A percentile compares a stretch with the other conserved stretches of the same genome.
These are phyloP conservation scores for Botrytis fabae DNA, from an alignment of 2,329 filamentous ascomycete species.

Conservation along the genomic window DNA sequence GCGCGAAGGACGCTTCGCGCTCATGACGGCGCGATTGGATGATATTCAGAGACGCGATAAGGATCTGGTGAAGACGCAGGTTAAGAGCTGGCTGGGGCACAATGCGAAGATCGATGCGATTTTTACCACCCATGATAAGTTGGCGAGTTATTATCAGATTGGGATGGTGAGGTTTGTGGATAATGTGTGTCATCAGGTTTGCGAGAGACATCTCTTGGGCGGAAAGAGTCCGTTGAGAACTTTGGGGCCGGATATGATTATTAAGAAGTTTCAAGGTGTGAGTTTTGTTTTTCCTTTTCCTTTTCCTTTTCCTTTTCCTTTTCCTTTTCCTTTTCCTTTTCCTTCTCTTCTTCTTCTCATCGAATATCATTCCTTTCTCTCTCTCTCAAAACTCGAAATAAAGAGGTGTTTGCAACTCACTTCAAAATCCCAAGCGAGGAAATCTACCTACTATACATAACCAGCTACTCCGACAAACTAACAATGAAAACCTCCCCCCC, in stretches of 20 bases:
- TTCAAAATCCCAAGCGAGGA: not conserved
- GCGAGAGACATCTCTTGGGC: conserved; percentile 31
- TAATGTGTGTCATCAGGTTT: conserved; percentile 31
- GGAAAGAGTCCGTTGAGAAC: conserved; percentile 25
- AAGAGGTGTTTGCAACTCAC: not conserved
- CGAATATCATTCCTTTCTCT: no score
- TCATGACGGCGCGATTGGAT: not conserved
- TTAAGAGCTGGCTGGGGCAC: not conserved
- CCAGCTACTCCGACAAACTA: not conserved
- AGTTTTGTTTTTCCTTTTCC: no score
- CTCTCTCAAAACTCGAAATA: not conserved
- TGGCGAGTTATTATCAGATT: conserved; percentile 28
- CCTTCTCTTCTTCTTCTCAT: not conserved
- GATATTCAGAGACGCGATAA: not conserved
- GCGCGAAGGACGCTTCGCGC: not conserved
- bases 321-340: no score
- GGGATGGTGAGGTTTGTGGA: conserved; percentile 30
- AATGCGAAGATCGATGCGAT: conserved; percentile 18
- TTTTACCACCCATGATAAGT: conserved; percentile 24
- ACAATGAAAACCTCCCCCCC: not conserved
- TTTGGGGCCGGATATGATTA: conserved; percentile 25
- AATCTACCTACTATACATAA: no score
- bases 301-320: no score
- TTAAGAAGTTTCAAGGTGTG: conserved; percentile 1
- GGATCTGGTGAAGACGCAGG: not conserved